Evolutionary conservation across 2,329 filamentous ascomycete species (phyloP).

Genomic region (Pseudocercospora musae): DNA sequence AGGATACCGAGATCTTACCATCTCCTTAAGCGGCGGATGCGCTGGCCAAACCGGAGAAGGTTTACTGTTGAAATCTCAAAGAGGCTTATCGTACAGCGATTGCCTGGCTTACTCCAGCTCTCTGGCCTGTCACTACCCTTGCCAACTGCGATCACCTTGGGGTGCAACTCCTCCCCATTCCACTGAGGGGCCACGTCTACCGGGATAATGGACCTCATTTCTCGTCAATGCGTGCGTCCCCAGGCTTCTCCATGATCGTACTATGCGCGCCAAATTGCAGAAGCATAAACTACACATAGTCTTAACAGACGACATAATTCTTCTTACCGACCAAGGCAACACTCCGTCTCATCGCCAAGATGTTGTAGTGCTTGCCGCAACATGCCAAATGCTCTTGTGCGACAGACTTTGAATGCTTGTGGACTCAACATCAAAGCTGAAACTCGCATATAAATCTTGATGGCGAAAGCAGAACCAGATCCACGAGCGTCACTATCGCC

Average conservation of each 20-base stretch:
- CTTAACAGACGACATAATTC: background rate
- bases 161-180: background rate
- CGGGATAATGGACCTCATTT: background rate
- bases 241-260: background rate
- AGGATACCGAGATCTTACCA: background rate
- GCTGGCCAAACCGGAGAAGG: background rate
- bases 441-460: background rate
- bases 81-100: background rate
- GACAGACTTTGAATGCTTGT: background rate
- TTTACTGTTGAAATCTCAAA: background rate
- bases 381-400: background rate
- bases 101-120: background rate
- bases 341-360: background rate
- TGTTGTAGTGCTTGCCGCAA: background rate
- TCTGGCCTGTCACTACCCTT: background rate
- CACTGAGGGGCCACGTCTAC: background rate
- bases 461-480: background rate
- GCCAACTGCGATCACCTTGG: background rate
- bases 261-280: background rate
- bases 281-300: background rate
- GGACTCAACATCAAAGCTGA: background rate
- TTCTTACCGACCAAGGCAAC: background rate
- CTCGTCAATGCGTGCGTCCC: background rate
- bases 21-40: background rate
- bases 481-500: conserved; percentile 11